Conservation (phyloP, 2,329 filamentous ascomycete genomes). For the Hypoxylon rubiginosum region DNA sequence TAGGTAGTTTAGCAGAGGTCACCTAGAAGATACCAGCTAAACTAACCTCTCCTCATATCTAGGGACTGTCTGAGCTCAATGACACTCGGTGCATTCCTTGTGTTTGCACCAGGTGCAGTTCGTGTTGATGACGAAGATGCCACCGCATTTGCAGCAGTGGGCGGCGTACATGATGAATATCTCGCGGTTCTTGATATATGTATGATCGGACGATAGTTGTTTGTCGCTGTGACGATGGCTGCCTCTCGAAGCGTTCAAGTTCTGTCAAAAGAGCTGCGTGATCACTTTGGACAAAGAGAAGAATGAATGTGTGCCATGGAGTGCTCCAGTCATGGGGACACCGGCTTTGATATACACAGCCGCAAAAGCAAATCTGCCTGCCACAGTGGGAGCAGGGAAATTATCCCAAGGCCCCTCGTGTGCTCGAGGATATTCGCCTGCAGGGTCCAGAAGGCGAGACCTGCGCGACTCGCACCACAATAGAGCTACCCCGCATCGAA, state of each 20-base stretch:
- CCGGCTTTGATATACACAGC: slow-evolving; percentile 34
- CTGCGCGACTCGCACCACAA: slow-evolving; percentile 35
- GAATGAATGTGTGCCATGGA: slow-evolving; percentile 4
- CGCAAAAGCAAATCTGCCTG: slow-evolving; percentile 30
- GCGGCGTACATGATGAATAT: slow-evolving; percentile 46
- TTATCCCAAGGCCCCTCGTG: slow-evolving; percentile 22
- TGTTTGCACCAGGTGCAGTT: slow-evolving; percentile 51
- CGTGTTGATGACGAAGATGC: slow-evolving; percentile 51
- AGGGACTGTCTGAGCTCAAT: slow-evolving; percentile 34
- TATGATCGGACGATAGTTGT: slow-evolving; percentile 1
- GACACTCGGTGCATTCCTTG: slow-evolving; percentile 48
- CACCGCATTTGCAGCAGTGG: slow-evolving; percentile 51
- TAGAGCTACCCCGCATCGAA: slow-evolving; percentile 38
- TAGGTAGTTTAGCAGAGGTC: slow-evolving; percentile 17
- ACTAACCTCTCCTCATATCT: slow-evolving; percentile 11
- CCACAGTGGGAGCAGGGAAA: slow-evolving; percentile 29
- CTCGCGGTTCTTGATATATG: slow-evolving; percentile 6
- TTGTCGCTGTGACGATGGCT: neutral
- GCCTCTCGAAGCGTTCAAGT: neutral
- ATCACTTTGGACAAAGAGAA: neutral
- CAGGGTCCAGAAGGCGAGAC: slow-evolving; percentile 25
- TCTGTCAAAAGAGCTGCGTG: neutral
- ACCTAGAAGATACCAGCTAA: neutral
- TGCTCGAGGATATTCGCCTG: slow-evolving; percentile 18
- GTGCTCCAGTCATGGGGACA: slow-evolving; percentile 15